A percentile compares a stretch with the other conserved stretches of the same genome.
phyloP scores from a whole-genome alignment of 2,329 filamentous ascomycete genomes.

The Immersiporthe knoxdaviesiana region DNA sequence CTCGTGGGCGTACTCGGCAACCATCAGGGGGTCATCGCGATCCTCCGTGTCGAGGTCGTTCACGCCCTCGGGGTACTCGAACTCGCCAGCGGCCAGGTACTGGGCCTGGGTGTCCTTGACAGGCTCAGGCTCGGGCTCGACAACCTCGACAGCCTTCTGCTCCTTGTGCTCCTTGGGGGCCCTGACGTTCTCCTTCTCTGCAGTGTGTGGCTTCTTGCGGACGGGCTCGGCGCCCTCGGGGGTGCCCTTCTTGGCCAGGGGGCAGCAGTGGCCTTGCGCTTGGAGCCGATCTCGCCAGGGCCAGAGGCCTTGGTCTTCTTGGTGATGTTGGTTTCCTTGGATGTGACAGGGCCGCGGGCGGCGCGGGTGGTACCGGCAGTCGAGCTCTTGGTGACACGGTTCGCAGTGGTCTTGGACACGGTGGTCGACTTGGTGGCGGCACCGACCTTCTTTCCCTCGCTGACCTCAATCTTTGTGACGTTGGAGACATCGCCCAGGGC shows the following conservation, averaged over 20 bases:
- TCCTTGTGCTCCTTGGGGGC: conserved; percentile 45
- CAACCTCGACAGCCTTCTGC: conserved; percentile 39
- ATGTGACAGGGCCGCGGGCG: conserved; percentile 49
- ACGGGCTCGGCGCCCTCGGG: conserved; percentile 69
- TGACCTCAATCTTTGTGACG: conserved; percentile 73
- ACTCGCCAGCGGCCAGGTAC: conserved; percentile 34
- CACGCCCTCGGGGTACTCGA: conserved; percentile 45
- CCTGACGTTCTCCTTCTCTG: conserved; percentile 55
- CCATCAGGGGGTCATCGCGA: conserved; percentile 92
- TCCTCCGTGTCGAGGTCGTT: conserved; percentile 84
- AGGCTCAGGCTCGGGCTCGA: conserved; percentile 36
- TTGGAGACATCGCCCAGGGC: conserved; percentile 96
- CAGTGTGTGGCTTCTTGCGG: conserved; percentile 64
- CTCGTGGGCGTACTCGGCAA: conserved; percentile 93
- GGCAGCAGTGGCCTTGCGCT: conserved; percentile 66
- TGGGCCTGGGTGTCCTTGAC: conserved; percentile 38
- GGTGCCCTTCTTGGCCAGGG: conserved; percentile 63
- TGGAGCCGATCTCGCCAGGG: conserved; percentile 41
- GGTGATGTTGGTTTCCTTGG: conserved; percentile 59
- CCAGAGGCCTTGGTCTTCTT: conserved; percentile 58
- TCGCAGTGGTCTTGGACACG: conserved; percentile 78
- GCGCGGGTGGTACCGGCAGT: conserved; percentile 64
- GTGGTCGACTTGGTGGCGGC: conserved; percentile 65
- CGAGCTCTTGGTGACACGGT: conserved; percentile 75
- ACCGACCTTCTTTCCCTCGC: conserved; percentile 73